A percentile compares a stretch with the other conserved stretches of the same genome.
Evolutionary conservation across 768 basidiomycete genomes (phyloP).

Genomic region (Lactarius trivialis): DNA sequence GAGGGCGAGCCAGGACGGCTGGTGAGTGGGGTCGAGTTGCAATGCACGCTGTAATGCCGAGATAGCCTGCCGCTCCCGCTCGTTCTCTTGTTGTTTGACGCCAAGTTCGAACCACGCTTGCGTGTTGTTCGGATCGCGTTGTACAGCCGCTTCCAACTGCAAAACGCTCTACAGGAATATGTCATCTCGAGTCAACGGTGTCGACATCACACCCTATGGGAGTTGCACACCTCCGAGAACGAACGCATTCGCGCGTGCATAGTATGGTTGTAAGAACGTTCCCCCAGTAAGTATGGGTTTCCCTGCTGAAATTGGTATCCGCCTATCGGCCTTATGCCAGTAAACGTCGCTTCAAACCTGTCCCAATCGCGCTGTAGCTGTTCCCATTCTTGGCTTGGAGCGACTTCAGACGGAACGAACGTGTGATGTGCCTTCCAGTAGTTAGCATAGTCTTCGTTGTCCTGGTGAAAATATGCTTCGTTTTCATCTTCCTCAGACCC

Average conservation of each 20-base stretch:
- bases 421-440: conserved; percentile 49
- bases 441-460: conserved; percentile 57
- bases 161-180: conserved; percentile 60
- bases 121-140: conserved; percentile 64
- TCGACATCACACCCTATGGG: neutral
- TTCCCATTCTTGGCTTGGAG: conserved; percentile 45
- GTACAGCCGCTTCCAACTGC: conserved; percentile 84
- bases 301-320: conserved; percentile 67
- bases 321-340: conserved; percentile 51
- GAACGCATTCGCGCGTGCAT: conserved; percentile 25
- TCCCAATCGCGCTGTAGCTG: conserved; percentile 76
- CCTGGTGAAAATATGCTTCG: conserved; percentile 64
- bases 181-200: conserved; percentile 13
- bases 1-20: conserved; percentile 84
- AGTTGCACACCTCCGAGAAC: conserved; percentile 36
- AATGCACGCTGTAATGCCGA: conserved; percentile 76
- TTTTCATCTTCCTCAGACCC: conserved; percentile 36
- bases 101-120: conserved; percentile 87
- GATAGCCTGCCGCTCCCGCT: conserved; percentile 87
- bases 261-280: conserved; percentile 44
- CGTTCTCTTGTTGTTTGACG: conserved; percentile 96
- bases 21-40: conserved; percentile 68
- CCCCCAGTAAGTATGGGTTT: conserved; percentile 72
- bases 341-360: conserved; percentile 63
- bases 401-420: neutral